These are phyloP conservation scores for Myochromella boudieri DNA, from an alignment of 768 basidiomycete genomes.

Conservation along the genomic window DNA sequence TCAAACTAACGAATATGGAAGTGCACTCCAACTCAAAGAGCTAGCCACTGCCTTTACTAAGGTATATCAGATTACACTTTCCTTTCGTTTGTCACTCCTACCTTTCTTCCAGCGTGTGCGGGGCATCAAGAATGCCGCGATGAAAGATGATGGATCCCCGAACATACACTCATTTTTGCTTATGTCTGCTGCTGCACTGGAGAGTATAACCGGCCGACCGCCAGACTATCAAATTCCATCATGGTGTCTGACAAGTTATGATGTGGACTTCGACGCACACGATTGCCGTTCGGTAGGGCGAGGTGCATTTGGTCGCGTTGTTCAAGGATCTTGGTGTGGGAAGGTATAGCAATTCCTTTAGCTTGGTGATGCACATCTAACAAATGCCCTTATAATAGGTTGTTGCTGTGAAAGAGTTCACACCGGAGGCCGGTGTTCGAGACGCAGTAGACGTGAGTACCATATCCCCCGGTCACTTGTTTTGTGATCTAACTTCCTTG, in stretches of 20 bases:
- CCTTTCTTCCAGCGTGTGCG: conserved; percentile 8
- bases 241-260: conserved; percentile 26
- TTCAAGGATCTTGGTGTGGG: conserved; percentile 26
- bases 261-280: conserved; percentile 21
- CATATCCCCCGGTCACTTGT: neutral
- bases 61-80: neutral
- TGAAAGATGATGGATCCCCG: conserved; percentile 2
- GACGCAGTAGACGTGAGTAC: conserved; percentile 10
- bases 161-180: conserved; percentile 15
- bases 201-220: conserved; percentile 14
- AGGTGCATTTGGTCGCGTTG: conserved; percentile 27
- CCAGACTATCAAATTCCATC: conserved; percentile 17
- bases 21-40: conserved; percentile 13
- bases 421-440: conserved; percentile 11
- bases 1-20: conserved; percentile 8
- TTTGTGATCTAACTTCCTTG: neutral
- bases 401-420: conserved; percentile 31
- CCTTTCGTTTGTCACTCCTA: neutral
- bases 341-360: conserved; percentile 10
- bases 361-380: neutral
- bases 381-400: conserved; percentile 13
- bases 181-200: conserved; percentile 9
- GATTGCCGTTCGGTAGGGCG: conserved; percentile 19
- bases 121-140: neutral
- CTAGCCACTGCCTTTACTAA: conserved; percentile 17